Base-by-base conservation (phyloP, 2,329 filamentous ascomycete genomes). In the Immersiporthe knoxdaviesiana region DNA sequence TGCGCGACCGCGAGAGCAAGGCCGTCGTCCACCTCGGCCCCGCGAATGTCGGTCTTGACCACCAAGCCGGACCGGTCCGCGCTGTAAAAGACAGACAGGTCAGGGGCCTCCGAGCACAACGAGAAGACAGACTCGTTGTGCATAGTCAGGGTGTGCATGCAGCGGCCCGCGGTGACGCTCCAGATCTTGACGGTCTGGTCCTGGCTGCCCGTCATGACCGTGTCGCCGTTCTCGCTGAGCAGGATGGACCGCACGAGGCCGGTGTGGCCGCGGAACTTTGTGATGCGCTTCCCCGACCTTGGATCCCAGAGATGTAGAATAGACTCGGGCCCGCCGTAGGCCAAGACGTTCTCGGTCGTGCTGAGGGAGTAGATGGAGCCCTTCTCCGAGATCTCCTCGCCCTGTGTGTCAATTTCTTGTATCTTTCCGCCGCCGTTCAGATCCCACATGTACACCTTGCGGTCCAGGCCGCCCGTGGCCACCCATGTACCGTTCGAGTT, bases 101-200 rank as follows among this genome's bases (percentile, higher is more conserved):
- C 87, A 0, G 94, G 94, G 74, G 97, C 89, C 66, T 95, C 90
- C 0, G 96, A 97, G 79, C 92, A 97, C 30, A 99, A 84, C 1
- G 93, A 97, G 96, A 96, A 99, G 30, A 99, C 93, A 77, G 94
- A 97, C 77, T 97, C 94, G 77, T 97, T 97, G 81, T 99, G 96
- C 96, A 99, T 99, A 67, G 94, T 97, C 74, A 99, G 87, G 0
- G 96, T 99, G 80, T 97, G 93, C 91, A 98, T 95, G 84, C 96
- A 99, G 74, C 96, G 88, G 67, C 96, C 96, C 30, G 94, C 95
- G 14, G 92, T 96, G 74, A 98, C 90, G 73, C 94, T 97, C 96
- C 96, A 99, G 69, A 98, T 89, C 82, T 99, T 99, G 82, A 99
- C 91, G 0, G 96, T 98, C 81, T 97, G 94, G 78, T 99, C 96